These are phyloP conservation scores for Chlamydomonas schloesseri DNA, from an alignment of 139 green algal genomes.

Conservation along the genomic window DNA sequence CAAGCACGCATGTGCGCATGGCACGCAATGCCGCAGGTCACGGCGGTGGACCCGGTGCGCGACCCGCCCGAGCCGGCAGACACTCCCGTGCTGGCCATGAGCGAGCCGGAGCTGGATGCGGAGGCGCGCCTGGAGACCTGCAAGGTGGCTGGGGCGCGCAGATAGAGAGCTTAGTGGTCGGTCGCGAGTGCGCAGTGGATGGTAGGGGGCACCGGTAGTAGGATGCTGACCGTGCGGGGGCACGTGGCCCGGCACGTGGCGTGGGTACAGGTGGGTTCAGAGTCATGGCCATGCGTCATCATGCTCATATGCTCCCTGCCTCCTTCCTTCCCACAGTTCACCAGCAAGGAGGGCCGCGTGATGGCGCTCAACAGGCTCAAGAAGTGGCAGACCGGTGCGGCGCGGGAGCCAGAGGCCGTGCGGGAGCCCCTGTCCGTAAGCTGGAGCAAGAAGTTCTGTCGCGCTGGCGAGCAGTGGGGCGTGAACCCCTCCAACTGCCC, in stretches of 20 bases:
- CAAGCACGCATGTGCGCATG: too few relatives aligned
- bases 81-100: constrained; percentile 4
- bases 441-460: neutral
- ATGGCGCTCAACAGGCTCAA: neutral
- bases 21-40: too few relatives aligned
- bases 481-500: neutral
- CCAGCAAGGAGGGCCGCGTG: neutral
- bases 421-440: neutral
- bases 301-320: neutral
- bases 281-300: too few relatives aligned
- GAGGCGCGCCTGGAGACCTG: neutral
- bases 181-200: too few relatives aligned
- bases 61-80: neutral
- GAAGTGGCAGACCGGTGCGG: neutral
- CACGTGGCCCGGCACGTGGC: too few relatives aligned
- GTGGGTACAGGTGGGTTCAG: too few relatives aligned
- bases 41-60: neutral
- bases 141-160: neutral
- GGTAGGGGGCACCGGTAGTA: too few relatives aligned
- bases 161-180: too few relatives aligned
- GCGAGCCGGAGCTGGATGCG: neutral
- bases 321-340: neutral
- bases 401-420: neutral
- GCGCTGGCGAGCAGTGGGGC: neutral
- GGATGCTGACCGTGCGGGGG: too few relatives aligned